Base-by-base conservation (phyloP, 176 grass and related monocot species). In the Oropetium thomaeum region DNA sequence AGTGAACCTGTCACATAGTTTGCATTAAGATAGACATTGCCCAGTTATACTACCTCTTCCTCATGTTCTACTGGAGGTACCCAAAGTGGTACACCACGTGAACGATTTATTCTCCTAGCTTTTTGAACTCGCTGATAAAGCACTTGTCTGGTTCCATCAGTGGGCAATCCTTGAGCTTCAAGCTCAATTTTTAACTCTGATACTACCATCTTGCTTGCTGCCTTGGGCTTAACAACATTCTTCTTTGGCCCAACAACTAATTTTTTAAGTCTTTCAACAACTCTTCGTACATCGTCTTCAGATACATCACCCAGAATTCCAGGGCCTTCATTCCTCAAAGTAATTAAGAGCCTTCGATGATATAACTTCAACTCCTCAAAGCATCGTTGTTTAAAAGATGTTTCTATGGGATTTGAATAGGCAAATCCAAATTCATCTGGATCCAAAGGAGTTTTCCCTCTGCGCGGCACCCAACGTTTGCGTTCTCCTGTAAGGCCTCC, bases 121-220 rank as follows among this genome's bases (percentile, higher is more conserved):
- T 97, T 97, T 68, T 97, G 95, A 86, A 97, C 95, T 81, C 95
- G 72, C 49, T 97, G 95, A 64, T 97, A 97, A 79, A 97, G 90
- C 53, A 97, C 95, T 28, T 88, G 88, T 84, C 95, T 89, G 69
- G 88, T 97, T 81, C 95, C 95, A 89, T 97, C 95, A 45, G 39
- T 97, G 75, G 90, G 95, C 58, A 97, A 85, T 65, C 74, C 95
- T 91, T 97, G 95, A 35, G 90, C 94, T 79, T 97, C 94, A 49
- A 97, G 83, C 78, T 97, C 94, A 59, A 82, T 89, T 78, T 93
- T 97, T 70, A 97, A 74, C 71, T 97, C 94, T 42, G 88, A 88
- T 27, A 97, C 94, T 76, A 97, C 74, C 94, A 93, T 97, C 87
- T 97, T 97, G 83, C 94, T 97, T 27, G 94, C 94, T n/a, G 94